A percentile compares a stretch with the other conserved stretches of the same genome.
These are phyloP conservation scores for Wickerhamomyces sp. DNA, from an alignment of 1,139 yeast species.

Conservation along the genomic window DNA sequence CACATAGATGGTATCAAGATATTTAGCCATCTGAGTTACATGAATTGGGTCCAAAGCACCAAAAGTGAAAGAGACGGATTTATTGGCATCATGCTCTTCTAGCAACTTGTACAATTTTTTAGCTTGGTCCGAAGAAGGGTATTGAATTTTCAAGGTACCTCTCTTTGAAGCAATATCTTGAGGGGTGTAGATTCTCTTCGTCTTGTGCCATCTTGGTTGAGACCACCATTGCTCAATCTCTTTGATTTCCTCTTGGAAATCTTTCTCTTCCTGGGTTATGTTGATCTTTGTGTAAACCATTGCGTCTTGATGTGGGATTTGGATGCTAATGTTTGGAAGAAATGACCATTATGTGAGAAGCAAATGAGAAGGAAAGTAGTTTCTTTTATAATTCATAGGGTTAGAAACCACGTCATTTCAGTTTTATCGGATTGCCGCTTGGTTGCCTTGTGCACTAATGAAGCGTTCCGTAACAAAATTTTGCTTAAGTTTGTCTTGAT, in stretches of 20 bases:
- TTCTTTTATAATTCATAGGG: constrained; percentile 2
- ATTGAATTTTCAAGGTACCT: constrained; percentile 61
- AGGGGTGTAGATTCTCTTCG: constrained; percentile 85
- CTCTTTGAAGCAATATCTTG: constrained; percentile 89
- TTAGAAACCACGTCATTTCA: too few species aligned
- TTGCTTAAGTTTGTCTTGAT: too few species aligned
- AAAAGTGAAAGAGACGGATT: constrained; percentile 82
- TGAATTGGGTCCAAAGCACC: constrained; percentile 98
- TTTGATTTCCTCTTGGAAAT: constrained; percentile 63
- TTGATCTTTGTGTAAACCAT: constrained; percentile 5
- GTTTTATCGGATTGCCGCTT: constrained; percentile 1
- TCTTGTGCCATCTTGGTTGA: constrained; percentile 83
- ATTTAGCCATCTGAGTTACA: constrained; percentile 93
- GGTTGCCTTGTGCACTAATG: not conserved
- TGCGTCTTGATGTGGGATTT: too few species aligned
- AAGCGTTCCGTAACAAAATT: not conserved
- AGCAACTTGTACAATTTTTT: constrained; percentile 71
- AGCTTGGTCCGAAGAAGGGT: constrained; percentile 80
- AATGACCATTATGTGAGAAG: too few species aligned
- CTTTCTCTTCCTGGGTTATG: constrained; percentile 25
- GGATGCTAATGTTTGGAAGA: too few species aligned
- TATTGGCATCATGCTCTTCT: constrained; percentile 64
- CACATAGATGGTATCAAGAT: constrained; percentile 87
- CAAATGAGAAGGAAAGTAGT: too few species aligned
- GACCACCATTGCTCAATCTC: constrained; percentile 88